These are phyloP conservation scores for Pyrenochaeta sp. DNA, from an alignment of 2,329 filamentous ascomycete genomes.

Conservation along the genomic window DNA sequence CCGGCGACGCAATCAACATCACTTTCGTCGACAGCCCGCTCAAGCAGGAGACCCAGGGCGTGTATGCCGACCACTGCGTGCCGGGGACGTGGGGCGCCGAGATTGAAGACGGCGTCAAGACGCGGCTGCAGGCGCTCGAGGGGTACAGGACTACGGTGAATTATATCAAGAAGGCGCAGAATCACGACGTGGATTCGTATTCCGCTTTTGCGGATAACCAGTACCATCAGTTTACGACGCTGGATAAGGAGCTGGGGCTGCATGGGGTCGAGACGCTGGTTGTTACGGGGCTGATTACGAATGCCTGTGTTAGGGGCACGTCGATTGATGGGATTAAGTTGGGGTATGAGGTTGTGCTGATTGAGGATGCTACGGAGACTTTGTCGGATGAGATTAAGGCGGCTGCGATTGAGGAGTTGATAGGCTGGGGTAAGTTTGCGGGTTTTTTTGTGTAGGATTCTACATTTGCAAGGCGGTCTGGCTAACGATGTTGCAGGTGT, in stretches of 20 bases:
- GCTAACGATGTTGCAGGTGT: constrained; percentile 17
- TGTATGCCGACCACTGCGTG: constrained; percentile 29
- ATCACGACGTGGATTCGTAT: constrained; percentile 30
- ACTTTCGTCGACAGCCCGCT: constrained; percentile 25
- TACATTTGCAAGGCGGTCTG: neutral
- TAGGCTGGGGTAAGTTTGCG: constrained; percentile 22
- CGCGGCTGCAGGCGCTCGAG: constrained; percentile 25
- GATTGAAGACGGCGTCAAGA: constrained; percentile 27
- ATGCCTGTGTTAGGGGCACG: constrained; percentile 29
- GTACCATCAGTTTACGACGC: constrained; percentile 31
- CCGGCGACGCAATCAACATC: constrained; percentile 21
- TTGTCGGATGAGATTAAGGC: constrained; percentile 20
- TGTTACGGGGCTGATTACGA: constrained; percentile 26
- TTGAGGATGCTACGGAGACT: constrained; percentile 33
- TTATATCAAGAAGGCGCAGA: constrained; percentile 35
- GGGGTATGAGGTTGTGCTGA: constrained; percentile 28
- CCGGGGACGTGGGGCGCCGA: constrained; percentile 26
- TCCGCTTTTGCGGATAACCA: constrained; percentile 34
- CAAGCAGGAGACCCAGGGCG: constrained; percentile 23
- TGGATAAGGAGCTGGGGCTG: constrained; percentile 22
- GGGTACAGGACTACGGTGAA: constrained; percentile 27
- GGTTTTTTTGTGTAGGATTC: no score
- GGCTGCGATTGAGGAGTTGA: constrained; percentile 21
- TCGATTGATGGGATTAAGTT: constrained; percentile 32
- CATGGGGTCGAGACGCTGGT: constrained; percentile 28